Evolutionary conservation across 169 alveolate genomes (phyloP).

Genomic region (Fabrea salina): DNA sequence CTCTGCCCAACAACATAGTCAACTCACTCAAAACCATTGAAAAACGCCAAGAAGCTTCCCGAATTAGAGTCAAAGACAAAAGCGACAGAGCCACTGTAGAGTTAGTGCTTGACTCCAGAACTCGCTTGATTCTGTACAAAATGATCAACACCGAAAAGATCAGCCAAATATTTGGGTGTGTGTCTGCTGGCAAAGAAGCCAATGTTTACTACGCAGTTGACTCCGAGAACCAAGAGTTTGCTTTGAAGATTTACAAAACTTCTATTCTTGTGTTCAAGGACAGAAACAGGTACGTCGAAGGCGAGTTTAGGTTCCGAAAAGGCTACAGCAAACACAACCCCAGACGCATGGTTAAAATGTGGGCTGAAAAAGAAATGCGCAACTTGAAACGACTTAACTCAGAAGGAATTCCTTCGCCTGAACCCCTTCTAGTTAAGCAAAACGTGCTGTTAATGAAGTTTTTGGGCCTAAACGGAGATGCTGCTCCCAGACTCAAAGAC

Average conservation of each 20-base stretch:
- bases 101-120: constrained; percentile 95
- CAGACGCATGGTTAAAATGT: constrained; percentile 97
- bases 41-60: not conserved
- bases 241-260: constrained; percentile 97
- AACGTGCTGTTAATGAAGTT: constrained; percentile 97
- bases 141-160: constrained; percentile 86
- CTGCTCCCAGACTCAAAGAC: constrained; percentile 91
- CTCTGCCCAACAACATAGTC: not conserved
- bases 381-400: constrained; percentile 91
- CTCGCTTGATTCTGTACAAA: constrained; percentile 88
- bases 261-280: constrained; percentile 97
- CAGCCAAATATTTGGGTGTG: constrained; percentile 92
- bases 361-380: constrained; percentile 99
- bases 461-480: constrained; percentile 85
- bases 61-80: constrained; percentile 31
- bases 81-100: constrained; percentile 91
- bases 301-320: constrained; percentile 97
- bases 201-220: constrained; percentile 90
- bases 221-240: constrained; percentile 78
- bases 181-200: constrained; percentile 98
- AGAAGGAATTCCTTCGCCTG: constrained; percentile 92
- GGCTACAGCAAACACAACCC: constrained; percentile 96
- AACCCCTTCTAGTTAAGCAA: constrained; percentile 91
- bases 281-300: constrained; percentile 97
- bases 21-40: not conserved